These are phyloP conservation scores for Amphichorda felina DNA, from an alignment of 2,329 filamentous ascomycete genomes.

Conservation along the genomic window DNA sequence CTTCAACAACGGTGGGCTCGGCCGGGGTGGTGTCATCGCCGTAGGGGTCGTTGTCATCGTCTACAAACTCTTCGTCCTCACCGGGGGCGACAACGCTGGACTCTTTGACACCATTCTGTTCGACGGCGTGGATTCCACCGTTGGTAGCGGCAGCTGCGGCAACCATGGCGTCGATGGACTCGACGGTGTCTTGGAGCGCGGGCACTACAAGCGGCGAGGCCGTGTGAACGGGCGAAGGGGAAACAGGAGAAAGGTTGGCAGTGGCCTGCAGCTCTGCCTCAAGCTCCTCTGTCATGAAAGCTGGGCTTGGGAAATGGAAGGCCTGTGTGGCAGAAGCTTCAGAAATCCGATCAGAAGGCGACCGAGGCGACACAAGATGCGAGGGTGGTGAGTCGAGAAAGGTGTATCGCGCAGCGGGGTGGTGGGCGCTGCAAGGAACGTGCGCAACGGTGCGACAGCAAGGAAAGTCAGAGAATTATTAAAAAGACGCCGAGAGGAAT, in stretches of 20 bases:
- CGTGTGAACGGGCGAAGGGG: conserved; percentile 34
- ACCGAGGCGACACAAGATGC: no score
- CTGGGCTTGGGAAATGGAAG: neutral
- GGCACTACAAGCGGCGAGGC: conserved; percentile 34
- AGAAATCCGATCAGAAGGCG: no score
- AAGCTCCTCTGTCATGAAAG: conserved; percentile 27
- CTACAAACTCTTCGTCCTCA: conserved; percentile 18
- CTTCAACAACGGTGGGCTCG: conserved; percentile 10
- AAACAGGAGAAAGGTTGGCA: conserved; percentile 39
- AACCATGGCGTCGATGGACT: conserved; percentile 35
- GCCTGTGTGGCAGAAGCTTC: neutral
- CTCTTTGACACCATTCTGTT: neutral
- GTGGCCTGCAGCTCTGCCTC: conserved; percentile 36
- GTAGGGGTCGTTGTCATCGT: conserved; percentile 29
- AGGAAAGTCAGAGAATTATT: no score
- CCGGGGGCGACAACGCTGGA: conserved; percentile 8
- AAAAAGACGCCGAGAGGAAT: no score
- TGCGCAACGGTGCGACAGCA: no score
- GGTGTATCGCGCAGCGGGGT: no score
- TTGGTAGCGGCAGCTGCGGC: conserved; percentile 19
- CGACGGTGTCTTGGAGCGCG: conserved; percentile 38
- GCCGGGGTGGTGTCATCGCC: conserved; percentile 20
- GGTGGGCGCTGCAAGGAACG: no score
- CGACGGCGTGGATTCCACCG: conserved; percentile 3
- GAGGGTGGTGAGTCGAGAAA: no score